phyloP scores from a whole-genome alignment of 768 basidiomycete genomes.

The Suillus subalutaceus region DNA sequence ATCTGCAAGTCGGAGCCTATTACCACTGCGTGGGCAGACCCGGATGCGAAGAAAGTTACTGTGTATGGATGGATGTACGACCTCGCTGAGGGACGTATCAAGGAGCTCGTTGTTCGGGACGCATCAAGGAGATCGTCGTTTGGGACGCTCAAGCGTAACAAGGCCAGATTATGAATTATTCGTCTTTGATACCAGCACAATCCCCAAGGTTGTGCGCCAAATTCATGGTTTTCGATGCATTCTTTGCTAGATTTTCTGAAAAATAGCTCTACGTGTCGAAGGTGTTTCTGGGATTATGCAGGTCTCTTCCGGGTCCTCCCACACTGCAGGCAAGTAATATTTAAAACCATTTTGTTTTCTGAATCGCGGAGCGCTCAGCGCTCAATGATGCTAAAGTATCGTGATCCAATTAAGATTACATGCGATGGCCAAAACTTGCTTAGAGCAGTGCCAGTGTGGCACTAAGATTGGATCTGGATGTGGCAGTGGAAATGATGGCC shows the following conservation, averaged over 20 bases:
- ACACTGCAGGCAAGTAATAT: neutral
- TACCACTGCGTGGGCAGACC: constrained; percentile 43
- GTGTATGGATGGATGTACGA: constrained; percentile 83
- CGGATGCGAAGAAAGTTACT: constrained; percentile 42
- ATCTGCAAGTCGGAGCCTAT: constrained; percentile 51
- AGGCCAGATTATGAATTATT: neutral
- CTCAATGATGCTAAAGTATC: neutral
- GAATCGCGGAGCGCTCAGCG: neutral
- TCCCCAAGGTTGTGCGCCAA: neutral
- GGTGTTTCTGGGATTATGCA: neutral
- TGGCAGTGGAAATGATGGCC: neutral
- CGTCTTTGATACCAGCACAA: neutral
- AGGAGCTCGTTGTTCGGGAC: constrained; percentile 44
- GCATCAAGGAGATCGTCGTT: constrained; percentile 52
- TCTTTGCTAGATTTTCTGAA: neutral
- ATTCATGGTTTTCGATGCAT: neutral
- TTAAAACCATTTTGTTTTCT: neutral
- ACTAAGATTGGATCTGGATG: neutral
- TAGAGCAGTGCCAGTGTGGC: neutral
- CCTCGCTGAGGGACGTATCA: constrained; percentile 57
- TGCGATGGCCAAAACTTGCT: neutral
- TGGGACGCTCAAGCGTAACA: neutral
- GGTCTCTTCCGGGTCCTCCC: neutral
- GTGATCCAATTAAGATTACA: neutral
- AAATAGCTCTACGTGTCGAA: neutral